Base-by-base conservation (phyloP, 2,329 filamentous ascomycete genomes). In the Nakataea oryzae region DNA sequence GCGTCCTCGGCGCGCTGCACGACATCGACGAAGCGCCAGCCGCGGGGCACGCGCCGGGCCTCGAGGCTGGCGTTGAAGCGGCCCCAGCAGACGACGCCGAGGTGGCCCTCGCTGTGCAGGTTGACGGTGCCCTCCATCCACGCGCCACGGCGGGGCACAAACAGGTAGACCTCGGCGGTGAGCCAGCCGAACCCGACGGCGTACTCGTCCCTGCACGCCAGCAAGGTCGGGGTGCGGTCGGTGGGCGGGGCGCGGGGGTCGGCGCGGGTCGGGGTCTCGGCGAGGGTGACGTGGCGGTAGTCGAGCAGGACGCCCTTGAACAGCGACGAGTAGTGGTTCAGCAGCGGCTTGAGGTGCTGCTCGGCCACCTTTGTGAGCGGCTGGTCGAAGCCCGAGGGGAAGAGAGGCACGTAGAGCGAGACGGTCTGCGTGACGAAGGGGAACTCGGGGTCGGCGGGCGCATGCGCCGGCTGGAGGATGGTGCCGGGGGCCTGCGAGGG, bases 21-120 rank as follows among this genome's bases (percentile, higher is more conserved):
- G 41, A 85, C 80, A 13, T 86, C 84, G 21, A 91, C 81, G 88
- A 91, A 97, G 64, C 79, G 85, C 95, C 93, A 99, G 28, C 83
- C 82, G 17, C 77, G 74, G 0, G 95, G 95, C 21, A 99, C 78
- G 47, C 90, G 81, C 64, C 84, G 84, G 27, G 87, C 81, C 69
- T 93, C 89, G 64, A 99, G 90, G 56, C 88, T 91, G 1, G 93
- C 90, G 67, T 95, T 96, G 80, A 97, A 97, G 66, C 91, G 85
- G 73, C 93, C 93, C 76, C 91, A 93, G 73, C 91, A 95, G 13
- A 96, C 86, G 3, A 97, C 83, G 26, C 93, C 93, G 8, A 99
- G 81, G 70, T 97, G 91, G 8, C 91, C 91, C 68, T 95, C 90
- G 58, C 89, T 93, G 71, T 96, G 91, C 32, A 97, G 79, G 69